Evolutionary conservation across 495 filamentous ascomycete species (phyloP), one percentile per base, ranked within the genome.

Genomic region (Pyronema omphalodes): DNA sequence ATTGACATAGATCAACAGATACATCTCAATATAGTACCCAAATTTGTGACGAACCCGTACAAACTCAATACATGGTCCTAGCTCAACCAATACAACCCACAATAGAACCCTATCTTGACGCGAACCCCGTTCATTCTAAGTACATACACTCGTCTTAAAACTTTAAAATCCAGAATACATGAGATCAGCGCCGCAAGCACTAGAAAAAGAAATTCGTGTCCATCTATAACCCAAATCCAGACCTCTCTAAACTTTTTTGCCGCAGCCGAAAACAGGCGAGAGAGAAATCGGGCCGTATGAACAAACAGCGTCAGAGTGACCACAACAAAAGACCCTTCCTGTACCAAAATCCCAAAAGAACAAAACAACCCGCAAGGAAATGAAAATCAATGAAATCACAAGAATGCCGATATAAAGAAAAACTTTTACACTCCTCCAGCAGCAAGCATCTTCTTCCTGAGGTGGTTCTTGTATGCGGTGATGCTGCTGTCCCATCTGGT

Each of bases 401-500:
- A 36, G 44, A 44, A 34, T 37, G 55, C 35, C 19, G n/a, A 44
- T 11, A 47, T 18, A 19, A 29, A 34, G 37, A 56, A 41, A 57
- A 58, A 43, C 34, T 52, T 57, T 65, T 65, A 65, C 51, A 65
- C 56, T 11, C 39, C 48, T 12, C 63, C 63, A 19, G 50, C 58
- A 39, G 60, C 54, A 52, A 74, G 60, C 91, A 99, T 96, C 84
- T 96, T 96, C 82, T 96, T 94, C 60, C 88, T 83, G 63, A 99
- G 77, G 71, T 94, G 77, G 69, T 89, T 87, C 85, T 99, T 99
- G 82, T 99, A 99, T 52, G 84, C 74, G 55, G 81, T 83, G 65
- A 99, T 99, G 33, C 68, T 71, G 58, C 91, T 91, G 47, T 88
- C 81, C 91, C 91, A 99, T 58, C 78, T 70, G 59, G 76, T 78